A percentile compares a stretch with the other conserved stretches of the same genome.
These are phyloP conservation scores for Aureobasidium sp. DNA, from an alignment of 2,329 filamentous ascomycete genomes.

Conservation along the genomic window DNA sequence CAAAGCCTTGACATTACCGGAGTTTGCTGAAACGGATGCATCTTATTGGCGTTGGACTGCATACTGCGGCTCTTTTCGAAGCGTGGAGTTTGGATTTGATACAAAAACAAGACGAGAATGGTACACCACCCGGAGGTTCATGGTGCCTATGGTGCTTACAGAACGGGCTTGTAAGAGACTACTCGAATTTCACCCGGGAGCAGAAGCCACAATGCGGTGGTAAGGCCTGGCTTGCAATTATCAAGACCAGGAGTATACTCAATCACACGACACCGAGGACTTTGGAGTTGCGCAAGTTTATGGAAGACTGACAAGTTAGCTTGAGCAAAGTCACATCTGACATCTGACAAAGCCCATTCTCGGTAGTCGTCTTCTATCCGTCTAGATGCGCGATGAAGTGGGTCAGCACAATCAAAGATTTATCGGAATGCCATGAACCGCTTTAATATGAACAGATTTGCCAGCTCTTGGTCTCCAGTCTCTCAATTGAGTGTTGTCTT, in stretches of 20 bases:
- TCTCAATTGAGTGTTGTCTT: background rate
- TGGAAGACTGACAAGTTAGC: background rate
- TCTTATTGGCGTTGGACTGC: conserved; percentile 10
- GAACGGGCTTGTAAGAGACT: background rate
- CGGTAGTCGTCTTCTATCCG: background rate
- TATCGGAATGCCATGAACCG: background rate
- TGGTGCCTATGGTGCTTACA: background rate
- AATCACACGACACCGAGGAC: too few species aligned
- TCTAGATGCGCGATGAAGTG: background rate
- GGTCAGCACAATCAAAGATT: background rate
- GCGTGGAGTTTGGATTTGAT: conserved; percentile 3
- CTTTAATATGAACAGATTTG: background rate
- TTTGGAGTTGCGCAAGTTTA: background rate
- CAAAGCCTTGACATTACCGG: background rate
- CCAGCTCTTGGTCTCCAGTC: background rate
- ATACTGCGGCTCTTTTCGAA: background rate
- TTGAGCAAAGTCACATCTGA: background rate
- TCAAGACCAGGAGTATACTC: background rate
- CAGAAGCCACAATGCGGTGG: background rate
- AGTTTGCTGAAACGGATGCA: conserved; percentile 3
- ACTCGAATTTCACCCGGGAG: background rate
- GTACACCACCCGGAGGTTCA: background rate
- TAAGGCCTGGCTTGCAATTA: background rate
- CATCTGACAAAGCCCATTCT: background rate
- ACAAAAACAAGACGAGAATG: background rate